phyloP scores from a whole-genome alignment of 352 stramenopile genomes.

The Phytophthora citrophthora region DNA sequence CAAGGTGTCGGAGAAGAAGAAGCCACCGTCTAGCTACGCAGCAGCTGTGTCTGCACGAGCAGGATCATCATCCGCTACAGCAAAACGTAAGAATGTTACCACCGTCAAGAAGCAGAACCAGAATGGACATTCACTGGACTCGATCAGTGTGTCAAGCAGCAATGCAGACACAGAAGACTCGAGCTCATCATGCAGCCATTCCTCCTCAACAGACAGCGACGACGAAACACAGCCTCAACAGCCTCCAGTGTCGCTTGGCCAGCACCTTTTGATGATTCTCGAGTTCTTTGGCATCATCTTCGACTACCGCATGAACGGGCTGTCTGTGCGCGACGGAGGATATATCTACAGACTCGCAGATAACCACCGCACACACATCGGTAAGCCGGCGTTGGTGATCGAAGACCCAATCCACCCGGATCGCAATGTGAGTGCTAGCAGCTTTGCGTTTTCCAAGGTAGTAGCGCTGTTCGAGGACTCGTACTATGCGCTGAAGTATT shows the following conservation, averaged over 20 bases:
- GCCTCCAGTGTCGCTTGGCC: conserved; percentile 58
- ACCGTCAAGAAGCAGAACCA: conserved; percentile 7
- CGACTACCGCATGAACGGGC: conserved; percentile 83
- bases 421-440: conserved; percentile 87
- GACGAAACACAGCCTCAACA: conserved; percentile 37
- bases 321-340: conserved; percentile 84
- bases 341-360: conserved; percentile 87
- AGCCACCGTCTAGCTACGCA: conserved; percentile 67
- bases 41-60: conserved; percentile 57
- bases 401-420: conserved; percentile 90
- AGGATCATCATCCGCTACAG: conserved; percentile 16
- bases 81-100: conserved; percentile 22
- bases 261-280: conserved; percentile 78
- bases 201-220: conserved; percentile 62
- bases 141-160: conserved; percentile 79
- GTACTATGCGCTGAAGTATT: conserved; percentile 88
- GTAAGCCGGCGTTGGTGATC: conserved; percentile 84
- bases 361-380: conserved; percentile 46
- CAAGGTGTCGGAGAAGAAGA: conserved; percentile 42
- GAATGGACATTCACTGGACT: conserved; percentile 41
- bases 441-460: conserved; percentile 86
- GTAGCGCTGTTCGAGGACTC: conserved; percentile 87
- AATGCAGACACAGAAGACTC: conserved; percentile 84
- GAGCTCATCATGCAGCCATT: conserved; percentile 52
- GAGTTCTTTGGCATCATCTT: conserved; percentile 90